Percentiles rank a stretch among this genome's conserved stretches.
Conservation (phyloP, 2,329 filamentous ascomycete genomes). For the Neofusicoccum laricinum region DNA sequence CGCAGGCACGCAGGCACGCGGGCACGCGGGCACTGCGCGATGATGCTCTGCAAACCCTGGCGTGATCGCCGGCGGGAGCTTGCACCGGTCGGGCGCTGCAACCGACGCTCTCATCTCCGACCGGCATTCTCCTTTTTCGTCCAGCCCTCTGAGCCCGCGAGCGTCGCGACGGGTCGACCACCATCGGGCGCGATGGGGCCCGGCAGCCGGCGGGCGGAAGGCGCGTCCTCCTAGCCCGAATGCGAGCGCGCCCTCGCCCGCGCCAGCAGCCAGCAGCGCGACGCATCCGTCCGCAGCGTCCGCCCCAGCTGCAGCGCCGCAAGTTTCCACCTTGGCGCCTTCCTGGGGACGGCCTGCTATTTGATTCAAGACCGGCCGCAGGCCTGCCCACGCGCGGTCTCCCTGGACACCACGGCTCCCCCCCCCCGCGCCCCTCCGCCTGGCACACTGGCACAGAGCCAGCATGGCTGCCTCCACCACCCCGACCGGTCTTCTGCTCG, state of each 20-base stretch:
- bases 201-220: neutral
- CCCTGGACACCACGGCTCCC: neutral
- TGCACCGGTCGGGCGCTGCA: neutral
- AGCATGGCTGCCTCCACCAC: neutral
- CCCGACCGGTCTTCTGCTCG: neutral
- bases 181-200: neutral
- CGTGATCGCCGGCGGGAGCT: neutral
- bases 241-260: neutral
- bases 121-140: neutral
- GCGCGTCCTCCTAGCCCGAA: neutral
- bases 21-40: too few species aligned
- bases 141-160: neutral
- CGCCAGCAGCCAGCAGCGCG: neutral
- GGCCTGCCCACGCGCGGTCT: neutral
- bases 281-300: too few species aligned
- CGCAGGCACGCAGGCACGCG: too few species aligned
- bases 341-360: neutral
- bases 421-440: too few species aligned
- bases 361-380: neutral
- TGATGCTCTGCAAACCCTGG: slow-evolving; percentile 1
- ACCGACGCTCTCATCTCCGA: slow-evolving; percentile 3
- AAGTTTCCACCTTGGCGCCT: slow-evolving; percentile 4
- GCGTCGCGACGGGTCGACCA: too few species aligned
- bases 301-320: neutral
- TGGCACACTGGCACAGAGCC: neutral